Conservation (phyloP, 140 eudicot species). For the Anethum foeniculum region DNA sequence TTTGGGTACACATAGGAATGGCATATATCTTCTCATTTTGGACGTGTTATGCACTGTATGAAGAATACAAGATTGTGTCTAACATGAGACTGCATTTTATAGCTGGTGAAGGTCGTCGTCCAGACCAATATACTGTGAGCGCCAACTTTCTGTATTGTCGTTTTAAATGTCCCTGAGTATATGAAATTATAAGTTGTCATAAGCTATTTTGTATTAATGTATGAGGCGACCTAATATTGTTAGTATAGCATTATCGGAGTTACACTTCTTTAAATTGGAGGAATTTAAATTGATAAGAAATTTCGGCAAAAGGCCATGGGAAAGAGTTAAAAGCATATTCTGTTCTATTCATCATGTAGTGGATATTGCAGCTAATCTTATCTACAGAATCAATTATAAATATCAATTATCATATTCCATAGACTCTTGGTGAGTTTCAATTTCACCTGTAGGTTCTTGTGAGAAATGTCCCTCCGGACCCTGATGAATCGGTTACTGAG, state of each 20-base stretch:
- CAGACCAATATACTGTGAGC: slow-evolving; percentile 77
- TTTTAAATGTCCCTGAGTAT: background rate
- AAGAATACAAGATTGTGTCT: slow-evolving; percentile 48
- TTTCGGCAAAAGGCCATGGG: background rate
- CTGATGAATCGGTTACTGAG: slow-evolving; percentile 13
- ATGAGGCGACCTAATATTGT: background rate
- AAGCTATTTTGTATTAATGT: background rate
- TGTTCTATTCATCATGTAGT: background rate
- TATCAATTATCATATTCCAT: background rate
- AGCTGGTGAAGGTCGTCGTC: slow-evolving; percentile 54
- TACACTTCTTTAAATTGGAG: background rate
- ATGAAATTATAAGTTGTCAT: background rate
- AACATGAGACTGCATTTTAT: slow-evolving; percentile 51
- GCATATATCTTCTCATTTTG: slow-evolving; percentile 56
- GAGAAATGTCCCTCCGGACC: slow-evolving; percentile 16
- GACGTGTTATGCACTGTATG: slow-evolving; percentile 55
- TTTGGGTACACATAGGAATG: slow-evolving; percentile 49
- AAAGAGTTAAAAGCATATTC: background rate
- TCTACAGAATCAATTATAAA: background rate
- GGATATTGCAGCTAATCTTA: background rate
- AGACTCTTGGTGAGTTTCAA: background rate
- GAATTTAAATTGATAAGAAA: background rate
- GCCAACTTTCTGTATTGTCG: background rate
- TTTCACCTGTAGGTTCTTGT: slow-evolving; percentile 18
- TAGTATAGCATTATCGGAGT: background rate